Evolutionary conservation across 257 asterid species (phyloP).

Genomic region (Solanum bulbocastanum): DNA sequence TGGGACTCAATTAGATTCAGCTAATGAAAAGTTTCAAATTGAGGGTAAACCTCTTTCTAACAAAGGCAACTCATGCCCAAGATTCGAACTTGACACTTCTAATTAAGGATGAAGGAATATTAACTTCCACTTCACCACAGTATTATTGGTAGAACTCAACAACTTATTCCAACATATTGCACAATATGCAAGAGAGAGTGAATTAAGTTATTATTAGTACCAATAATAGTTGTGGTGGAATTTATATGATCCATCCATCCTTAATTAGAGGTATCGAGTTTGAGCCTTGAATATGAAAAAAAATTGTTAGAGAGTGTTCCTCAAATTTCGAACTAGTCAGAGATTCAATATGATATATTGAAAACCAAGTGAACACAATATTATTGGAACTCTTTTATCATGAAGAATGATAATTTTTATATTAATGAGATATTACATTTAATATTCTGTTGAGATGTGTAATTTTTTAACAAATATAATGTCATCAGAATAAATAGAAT

Average conservation of each 20-base stretch:
- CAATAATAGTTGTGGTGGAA: background rate
- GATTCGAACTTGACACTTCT: background rate
- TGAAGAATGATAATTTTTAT: too few species aligned
- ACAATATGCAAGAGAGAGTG: background rate
- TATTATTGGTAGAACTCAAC: background rate
- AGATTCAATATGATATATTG: background rate
- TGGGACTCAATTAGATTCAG: background rate
- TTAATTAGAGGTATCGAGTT: background rate
- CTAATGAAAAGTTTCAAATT: background rate
- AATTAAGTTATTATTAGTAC: background rate
- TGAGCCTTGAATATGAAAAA: background rate
- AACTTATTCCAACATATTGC: background rate
- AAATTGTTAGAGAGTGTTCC: background rate
- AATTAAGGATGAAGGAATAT: background rate
- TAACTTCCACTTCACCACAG: background rate
- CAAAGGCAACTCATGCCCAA: background rate
- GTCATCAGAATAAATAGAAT: too few species aligned
- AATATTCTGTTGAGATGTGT: too few species aligned
- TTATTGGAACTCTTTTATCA: too few species aligned
- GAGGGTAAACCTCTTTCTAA: background rate
- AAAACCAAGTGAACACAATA: background rate
- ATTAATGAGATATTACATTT: too few species aligned
- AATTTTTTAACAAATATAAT: too few species aligned
- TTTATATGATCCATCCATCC: background rate
- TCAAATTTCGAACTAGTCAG: too few species aligned